A percentile compares a stretch with the other conserved stretches of the same genome.
Evolutionary conservation across 2,329 filamentous ascomycete genomes (phyloP).

Genomic region (Monosporascus sp.): DNA sequence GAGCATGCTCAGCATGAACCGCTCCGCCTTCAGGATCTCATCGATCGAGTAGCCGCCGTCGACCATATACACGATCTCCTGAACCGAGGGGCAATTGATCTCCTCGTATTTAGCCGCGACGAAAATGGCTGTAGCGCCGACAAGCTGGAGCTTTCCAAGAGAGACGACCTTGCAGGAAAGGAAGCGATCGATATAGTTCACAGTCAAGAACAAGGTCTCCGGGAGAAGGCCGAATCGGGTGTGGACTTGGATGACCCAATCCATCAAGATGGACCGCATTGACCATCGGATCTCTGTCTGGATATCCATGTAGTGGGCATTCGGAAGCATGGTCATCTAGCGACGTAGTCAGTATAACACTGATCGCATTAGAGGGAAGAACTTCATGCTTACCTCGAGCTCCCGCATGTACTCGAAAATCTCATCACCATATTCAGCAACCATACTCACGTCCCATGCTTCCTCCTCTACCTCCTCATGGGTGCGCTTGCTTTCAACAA

Average conservation of each 20-base stretch:
- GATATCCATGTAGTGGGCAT: slow-evolving; percentile 91
- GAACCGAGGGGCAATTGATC: slow-evolving; percentile 92
- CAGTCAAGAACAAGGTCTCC: slow-evolving; percentile 88
- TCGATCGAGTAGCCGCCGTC: slow-evolving; percentile 84
- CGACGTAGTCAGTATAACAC: slow-evolving; percentile 13
- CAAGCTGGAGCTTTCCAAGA: slow-evolving; percentile 88
- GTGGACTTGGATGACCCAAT: slow-evolving; percentile 97
- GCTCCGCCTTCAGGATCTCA: slow-evolving; percentile 93
- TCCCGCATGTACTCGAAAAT: slow-evolving; percentile 90
- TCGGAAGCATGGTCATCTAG: slow-evolving; percentile 75
- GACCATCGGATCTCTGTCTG: slow-evolving; percentile 99
- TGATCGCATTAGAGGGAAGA: neutral
- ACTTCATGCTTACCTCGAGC: slow-evolving; percentile 63
- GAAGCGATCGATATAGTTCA: slow-evolving; percentile 98
- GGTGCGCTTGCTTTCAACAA: slow-evolving; percentile 62
- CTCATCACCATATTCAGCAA: slow-evolving; percentile 91
- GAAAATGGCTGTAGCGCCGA: slow-evolving; percentile 92
- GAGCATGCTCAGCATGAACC: slow-evolving; percentile 97
- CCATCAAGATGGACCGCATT: slow-evolving; percentile 95
- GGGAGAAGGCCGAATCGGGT: slow-evolving; percentile 84
- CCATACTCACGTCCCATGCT: slow-evolving; percentile 92
- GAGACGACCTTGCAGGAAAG: slow-evolving; percentile 93
- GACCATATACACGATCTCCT: slow-evolving; percentile 98
- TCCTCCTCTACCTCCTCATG: slow-evolving; percentile 82
- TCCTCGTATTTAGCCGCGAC: slow-evolving; percentile 98